Evolutionary conservation across 1,284 basidiomycete species (phyloP).

Genomic region (Caloboletus inedulis): DNA sequence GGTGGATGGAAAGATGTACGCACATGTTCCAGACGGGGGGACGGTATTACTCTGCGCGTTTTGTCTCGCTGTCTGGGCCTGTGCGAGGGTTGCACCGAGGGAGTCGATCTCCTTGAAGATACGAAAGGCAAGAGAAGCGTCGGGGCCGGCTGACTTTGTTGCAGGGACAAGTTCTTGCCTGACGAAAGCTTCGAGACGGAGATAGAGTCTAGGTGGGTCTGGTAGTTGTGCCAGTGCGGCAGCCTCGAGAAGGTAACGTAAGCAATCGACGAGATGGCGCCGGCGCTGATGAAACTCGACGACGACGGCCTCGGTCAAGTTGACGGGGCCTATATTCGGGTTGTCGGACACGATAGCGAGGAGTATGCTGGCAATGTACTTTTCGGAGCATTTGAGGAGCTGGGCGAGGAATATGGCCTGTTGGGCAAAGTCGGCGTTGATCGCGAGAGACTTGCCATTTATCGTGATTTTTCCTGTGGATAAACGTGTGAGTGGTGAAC

Average conservation of each 20-base stretch:
- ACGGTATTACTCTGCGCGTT: conserved; percentile 62
- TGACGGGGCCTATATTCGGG: conserved; percentile 57
- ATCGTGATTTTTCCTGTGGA: conserved; percentile 57
- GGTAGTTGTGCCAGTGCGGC: conserved; percentile 39
- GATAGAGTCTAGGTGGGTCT: conserved; percentile 43
- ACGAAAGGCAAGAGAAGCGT: conserved; percentile 46
- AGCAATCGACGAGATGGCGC: conserved; percentile 62
- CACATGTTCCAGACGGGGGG: conserved; percentile 53
- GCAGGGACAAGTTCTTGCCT: conserved; percentile 48
- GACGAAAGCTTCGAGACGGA: conserved; percentile 53
- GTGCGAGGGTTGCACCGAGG: conserved; percentile 49
- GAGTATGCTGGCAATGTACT: conserved; percentile 67
- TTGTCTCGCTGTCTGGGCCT: conserved; percentile 55
- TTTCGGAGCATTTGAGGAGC: conserved; percentile 75
- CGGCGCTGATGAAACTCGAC: conserved; percentile 66
- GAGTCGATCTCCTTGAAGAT: conserved; percentile 64
- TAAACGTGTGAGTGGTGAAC: conserved; percentile 15
- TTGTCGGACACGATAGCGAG: conserved; percentile 59
- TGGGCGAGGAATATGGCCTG: conserved; percentile 74
- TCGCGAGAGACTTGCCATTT: conserved; percentile 56
- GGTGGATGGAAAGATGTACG: conserved; percentile 4
- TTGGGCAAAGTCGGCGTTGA: conserved; percentile 71
- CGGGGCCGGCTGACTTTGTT: conserved; percentile 31
- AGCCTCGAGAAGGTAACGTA: conserved; percentile 52
- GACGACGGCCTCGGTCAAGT: conserved; percentile 61